Evolutionary conservation across 2,329 filamentous ascomycete genomes (phyloP), one percentile per base, ranked within the genome.

Genomic region (Exophiala aquamarina): DNA sequence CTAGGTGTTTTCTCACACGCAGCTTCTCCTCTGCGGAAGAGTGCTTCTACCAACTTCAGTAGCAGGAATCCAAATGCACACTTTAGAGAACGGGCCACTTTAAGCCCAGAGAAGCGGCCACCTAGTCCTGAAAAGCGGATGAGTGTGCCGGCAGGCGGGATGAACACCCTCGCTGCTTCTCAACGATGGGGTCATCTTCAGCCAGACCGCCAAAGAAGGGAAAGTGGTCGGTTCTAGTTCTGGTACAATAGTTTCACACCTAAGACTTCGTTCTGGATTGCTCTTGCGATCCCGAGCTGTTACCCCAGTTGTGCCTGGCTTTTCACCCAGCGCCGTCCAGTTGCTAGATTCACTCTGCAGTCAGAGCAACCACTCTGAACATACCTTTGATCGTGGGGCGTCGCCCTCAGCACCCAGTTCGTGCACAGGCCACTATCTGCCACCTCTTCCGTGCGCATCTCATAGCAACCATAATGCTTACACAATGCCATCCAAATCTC

Each of bases 1-100:
- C 72, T 95, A 40, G 90, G 91, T 11, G 77, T 94, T 1, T 90
- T 84, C 65, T 85, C 79, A 4, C 89, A 95, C 64, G 83, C 83
- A 4, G 86, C 84, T 32, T 95, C 89, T 9, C 92, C 92, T 0
- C 67, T 97, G 10, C 86, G 89, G 60, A 95, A 95, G 65, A 77
- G 87, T 2, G 82, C 74, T 59, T 88, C 71, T 67, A 81, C 67
- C 67, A 87, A 74, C 41, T 65, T 72, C 40, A 13, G 40, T 15
- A 62, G 61, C 14, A 63, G 63, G 47, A 55, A 62, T 47, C 71
- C 74, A 57, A 67, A 61, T 57, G 35, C 14, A 8, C 14, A 19
- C 7, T n/a, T 20, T 4, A 15, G 35, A 7, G 35, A 37, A 18
- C 15, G 35, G 10, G 10, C 18, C 8, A 37, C 14, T 20, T 7